phyloP scores from a whole-genome alignment of 305 asterid species.

The Rubia peregrina region DNA sequence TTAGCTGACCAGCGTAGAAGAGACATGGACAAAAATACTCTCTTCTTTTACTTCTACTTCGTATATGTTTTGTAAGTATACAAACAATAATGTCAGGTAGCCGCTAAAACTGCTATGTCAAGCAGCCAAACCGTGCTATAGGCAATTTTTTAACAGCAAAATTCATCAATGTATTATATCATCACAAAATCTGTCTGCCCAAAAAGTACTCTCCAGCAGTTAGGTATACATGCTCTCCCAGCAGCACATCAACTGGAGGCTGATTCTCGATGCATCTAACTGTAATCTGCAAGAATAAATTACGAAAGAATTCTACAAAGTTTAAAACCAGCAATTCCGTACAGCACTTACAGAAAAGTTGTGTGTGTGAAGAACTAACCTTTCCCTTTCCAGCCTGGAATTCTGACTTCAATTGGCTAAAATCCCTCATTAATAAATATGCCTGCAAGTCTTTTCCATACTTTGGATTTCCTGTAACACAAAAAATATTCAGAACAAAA shows the following conservation, averaged over 20 bases:
- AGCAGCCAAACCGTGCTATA: neutral
- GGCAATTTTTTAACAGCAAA: neutral
- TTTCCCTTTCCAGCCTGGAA: slow-evolving; percentile 66
- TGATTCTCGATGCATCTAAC: slow-evolving; percentile 54
- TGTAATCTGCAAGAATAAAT: slow-evolving; percentile 24
- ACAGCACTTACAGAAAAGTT: neutral
- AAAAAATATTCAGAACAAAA: neutral
- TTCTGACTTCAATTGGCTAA: slow-evolving; percentile 49
- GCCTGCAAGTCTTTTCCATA: slow-evolving; percentile 39
- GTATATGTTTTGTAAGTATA: no score
- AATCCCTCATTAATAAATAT: slow-evolving; percentile 57
- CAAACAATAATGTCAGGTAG: neutral
- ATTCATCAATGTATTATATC: neutral
- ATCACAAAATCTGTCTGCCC: slow-evolving; percentile 12
- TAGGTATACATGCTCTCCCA: slow-evolving; percentile 51
- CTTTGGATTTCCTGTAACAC: slow-evolving; percentile 42
- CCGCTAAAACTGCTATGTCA: neutral
- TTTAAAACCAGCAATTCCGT: neutral
- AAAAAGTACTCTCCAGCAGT: slow-evolving; percentile 55
- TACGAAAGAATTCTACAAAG: neutral
- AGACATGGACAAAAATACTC: no score
- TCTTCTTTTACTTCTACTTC: no score
- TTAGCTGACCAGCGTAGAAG: no score
- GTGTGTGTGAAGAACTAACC: slow-evolving; percentile 17
- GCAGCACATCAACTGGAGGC: slow-evolving; percentile 49